Evolutionary conservation across 805 yeast species (phyloP), one percentile per base, ranked within the genome.

Genomic region (Candida tammaniensis): DNA sequence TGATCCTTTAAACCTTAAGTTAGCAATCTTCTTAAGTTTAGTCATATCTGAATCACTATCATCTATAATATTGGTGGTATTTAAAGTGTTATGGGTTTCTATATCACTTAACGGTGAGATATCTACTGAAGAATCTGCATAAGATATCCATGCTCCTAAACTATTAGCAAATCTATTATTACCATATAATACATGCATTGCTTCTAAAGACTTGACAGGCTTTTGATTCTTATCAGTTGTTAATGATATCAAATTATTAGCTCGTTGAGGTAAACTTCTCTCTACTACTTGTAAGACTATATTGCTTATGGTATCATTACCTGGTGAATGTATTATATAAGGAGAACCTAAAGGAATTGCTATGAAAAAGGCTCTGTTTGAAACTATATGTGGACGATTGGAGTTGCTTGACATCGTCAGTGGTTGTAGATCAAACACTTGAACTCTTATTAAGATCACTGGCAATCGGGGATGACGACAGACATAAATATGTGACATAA

Each of bases 291-390:
- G 87, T 11, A 82, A 38, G 1, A 84, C 75, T 11, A 82, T 60
- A 26, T 71, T 67, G 0, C 78, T 55, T 2, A 75, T 72, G 33
- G 58, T 43, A 35, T 62, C 68, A 27, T 49, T 48, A 4, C 66
- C 61, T 6, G 64, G 66, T 0, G 82, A 63, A 51, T 82, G 87
- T 10, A 84, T 73, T 2, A 84, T 52, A 44, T 75, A 74, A 1
- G 87, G 81, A 2, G 89, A 78, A 34, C 80, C 78, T 40, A 69
- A 44, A 0, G 91, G 89, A 2, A 85, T 60, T 0, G 81, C 86
- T 11, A 86, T 48, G 45, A 81, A 84, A 42, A 70, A 75, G 0
- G 93, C 83, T 39, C 62, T 72, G 38, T 79, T 66, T 0, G 87
- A 76, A 0, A 70, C 42, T 5, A 78, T 63, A 40, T 61, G 77